Percentiles rank a stretch among this genome's conserved stretches.
Conservation (phyloP, 2,329 filamentous ascomycete genomes). For the Amphichorda felina region DNA sequence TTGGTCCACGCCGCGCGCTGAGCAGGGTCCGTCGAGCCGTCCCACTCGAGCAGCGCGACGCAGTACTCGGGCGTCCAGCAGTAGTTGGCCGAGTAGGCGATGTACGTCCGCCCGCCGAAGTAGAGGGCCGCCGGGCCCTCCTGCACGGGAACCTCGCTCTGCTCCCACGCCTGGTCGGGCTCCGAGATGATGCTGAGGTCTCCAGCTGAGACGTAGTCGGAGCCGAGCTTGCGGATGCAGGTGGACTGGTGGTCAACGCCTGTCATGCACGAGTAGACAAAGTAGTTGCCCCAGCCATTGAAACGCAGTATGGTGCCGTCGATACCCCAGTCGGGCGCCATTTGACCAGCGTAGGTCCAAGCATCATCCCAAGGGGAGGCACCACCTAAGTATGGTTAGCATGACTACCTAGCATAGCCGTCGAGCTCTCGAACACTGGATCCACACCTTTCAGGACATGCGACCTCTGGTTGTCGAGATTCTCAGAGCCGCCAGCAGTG, state of each 20-base stretch:
- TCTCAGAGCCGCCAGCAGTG: constrained; percentile 31
- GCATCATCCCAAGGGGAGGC: constrained; percentile 33
- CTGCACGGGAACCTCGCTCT: constrained; percentile 35
- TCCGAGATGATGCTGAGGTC: constrained; percentile 33
- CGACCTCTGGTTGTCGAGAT: constrained; percentile 35
- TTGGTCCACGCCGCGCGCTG: constrained; percentile 35
- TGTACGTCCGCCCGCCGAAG: constrained; percentile 36
- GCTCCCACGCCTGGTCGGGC: constrained; percentile 39
- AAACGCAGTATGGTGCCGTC: constrained; percentile 41
- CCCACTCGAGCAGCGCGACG: constrained; percentile 40
- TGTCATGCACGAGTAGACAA: constrained; percentile 41
- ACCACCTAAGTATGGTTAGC: constrained; percentile 13
- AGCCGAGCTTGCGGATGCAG: constrained; percentile 25
- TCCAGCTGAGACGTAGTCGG: constrained; percentile 29
- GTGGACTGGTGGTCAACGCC: constrained; percentile 22
- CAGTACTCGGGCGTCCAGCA: constrained; percentile 44
- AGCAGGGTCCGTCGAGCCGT: constrained; percentile 34
- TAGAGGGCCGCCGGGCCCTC: constrained; percentile 43
- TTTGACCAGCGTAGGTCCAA: constrained; percentile 34
- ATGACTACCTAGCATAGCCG: not conserved
- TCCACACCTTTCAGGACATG: constrained; percentile 37
- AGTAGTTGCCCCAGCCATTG: constrained; percentile 32
- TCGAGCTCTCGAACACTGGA: not conserved
- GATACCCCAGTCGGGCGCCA: constrained; percentile 37
- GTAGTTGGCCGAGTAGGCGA: constrained; percentile 42